A percentile compares a stretch with the other conserved stretches of the same genome.
Conservation (phyloP, 208 protist species). For the Tritrichomonas musculus region DNA sequence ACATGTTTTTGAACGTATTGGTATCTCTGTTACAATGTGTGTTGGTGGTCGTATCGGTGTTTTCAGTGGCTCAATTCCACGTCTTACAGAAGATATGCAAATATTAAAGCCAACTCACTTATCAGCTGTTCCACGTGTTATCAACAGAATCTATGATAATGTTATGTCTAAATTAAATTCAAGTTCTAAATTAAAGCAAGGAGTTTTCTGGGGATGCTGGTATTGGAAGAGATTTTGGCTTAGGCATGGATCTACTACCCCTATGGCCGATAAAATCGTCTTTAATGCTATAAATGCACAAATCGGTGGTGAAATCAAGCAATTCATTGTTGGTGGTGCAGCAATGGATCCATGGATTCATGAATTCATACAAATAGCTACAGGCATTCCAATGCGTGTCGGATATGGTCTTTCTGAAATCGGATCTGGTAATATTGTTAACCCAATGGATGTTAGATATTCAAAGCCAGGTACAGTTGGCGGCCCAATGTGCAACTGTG, state of each 20-base stretch:
- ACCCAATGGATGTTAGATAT: neutral
- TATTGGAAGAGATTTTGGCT: neutral
- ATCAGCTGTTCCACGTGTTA: slow-evolving; percentile 47
- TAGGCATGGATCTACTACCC: neutral
- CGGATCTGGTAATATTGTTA: neutral
- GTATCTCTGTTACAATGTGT: neutral
- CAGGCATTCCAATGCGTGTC: neutral
- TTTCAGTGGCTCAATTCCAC: no score
- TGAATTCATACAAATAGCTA: neutral
- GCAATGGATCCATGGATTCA: neutral
- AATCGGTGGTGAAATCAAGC: neutral
- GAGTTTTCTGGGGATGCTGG: neutral
- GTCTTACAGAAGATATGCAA: neutral
- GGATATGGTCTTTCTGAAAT: neutral
- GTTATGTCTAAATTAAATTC: slow-evolving; percentile 54
- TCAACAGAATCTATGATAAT: slow-evolving; percentile 57
- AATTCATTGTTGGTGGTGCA: neutral
- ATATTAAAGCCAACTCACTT: neutral
- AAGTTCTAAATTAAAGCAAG: neutral
- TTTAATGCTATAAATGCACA: neutral
- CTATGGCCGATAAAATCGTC: neutral
- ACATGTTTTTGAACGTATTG: slow-evolving; percentile 64
- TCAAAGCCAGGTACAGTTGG: neutral
- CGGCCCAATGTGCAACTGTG: neutral
- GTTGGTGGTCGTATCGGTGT: neutral